Evolutionary conservation across 305 asterid species (phyloP).

Genomic region (Fraxinus latifolia): DNA sequence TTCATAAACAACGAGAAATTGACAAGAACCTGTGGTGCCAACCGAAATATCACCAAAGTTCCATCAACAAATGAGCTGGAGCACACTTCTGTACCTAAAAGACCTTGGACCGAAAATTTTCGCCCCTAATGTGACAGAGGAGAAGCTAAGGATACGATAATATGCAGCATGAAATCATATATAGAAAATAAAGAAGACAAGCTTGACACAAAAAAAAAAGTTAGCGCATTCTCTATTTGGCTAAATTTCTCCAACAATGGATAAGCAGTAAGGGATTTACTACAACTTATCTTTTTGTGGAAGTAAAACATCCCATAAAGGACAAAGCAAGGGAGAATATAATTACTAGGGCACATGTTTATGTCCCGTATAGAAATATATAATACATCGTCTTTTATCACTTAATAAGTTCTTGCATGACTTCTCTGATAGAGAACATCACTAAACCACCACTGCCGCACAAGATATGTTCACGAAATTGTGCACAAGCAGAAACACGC

Average conservation of each 20-base stretch:
- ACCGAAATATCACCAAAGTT: conserved; percentile 84
- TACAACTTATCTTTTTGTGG: background rate
- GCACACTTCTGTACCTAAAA: conserved; percentile 71
- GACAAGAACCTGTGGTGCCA: conserved; percentile 91
- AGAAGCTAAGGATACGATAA: conserved; percentile 22
- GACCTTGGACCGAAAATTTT: conserved; percentile 85
- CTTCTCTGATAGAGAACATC: background rate
- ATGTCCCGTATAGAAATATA: background rate
- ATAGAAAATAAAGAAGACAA: background rate
- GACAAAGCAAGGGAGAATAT: background rate
- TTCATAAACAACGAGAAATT: conserved; percentile 24
- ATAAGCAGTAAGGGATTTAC: background rate
- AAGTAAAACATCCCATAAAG: background rate
- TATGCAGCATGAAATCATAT: conserved; percentile 6
- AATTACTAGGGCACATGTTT: background rate
- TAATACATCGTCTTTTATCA: background rate
- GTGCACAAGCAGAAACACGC: conserved; percentile 4
- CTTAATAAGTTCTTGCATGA: background rate
- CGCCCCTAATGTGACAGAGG: conserved; percentile 56
- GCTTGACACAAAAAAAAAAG: background rate
- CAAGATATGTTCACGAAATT: conserved; percentile 5
- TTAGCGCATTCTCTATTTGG: background rate
- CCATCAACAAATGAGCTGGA: conserved; percentile 65
- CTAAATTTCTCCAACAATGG: conserved; percentile 15
- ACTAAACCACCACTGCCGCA: conserved; percentile 1